phyloP scores from a whole-genome alignment of 768 basidiomycete species.

The Pleurotus salmoneostramineus region DNA sequence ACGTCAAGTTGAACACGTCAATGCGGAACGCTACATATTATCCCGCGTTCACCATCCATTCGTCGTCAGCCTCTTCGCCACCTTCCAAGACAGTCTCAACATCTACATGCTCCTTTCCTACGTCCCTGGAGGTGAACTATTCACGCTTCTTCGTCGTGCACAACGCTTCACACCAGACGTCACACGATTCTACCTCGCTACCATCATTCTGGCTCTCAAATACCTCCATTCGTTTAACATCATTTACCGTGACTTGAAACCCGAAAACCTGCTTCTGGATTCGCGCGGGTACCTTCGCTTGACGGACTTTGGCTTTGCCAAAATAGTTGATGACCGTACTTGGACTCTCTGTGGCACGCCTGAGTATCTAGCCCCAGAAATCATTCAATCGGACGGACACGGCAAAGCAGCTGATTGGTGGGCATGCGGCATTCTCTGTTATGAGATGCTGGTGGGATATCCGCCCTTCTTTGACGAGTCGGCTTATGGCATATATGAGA shows the following conservation, averaged over 20 bases:
- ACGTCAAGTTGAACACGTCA: constrained; percentile 97
- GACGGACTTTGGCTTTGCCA: constrained; percentile 98
- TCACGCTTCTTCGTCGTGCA: constrained; percentile 92
- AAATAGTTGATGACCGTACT: constrained; percentile 95
- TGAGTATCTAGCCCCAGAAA: constrained; percentile 97
- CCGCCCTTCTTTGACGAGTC: constrained; percentile 98
- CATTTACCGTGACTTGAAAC: constrained; percentile 97
- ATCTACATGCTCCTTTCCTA: constrained; percentile 98
- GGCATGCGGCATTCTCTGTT: constrained; percentile 96
- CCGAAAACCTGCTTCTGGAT: constrained; percentile 96
- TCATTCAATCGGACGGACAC: constrained; percentile 96
- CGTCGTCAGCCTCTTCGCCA: constrained; percentile 93
- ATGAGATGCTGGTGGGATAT: constrained; percentile 98
- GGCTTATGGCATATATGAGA: constrained; percentile 98
- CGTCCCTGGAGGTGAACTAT: constrained; percentile 95
- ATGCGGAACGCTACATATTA: constrained; percentile 92
- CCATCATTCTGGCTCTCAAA: constrained; percentile 91
- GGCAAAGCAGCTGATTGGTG: constrained; percentile 99
- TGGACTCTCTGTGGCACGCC: constrained; percentile 97
- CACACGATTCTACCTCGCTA: constrained; percentile 95
- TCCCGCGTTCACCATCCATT: constrained; percentile 92
- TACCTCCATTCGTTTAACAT: constrained; percentile 96
- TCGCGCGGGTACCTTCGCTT: constrained; percentile 90
- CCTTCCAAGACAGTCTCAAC: constrained; percentile 94
- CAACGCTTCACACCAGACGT: constrained; percentile 96